Percentiles rank a stretch among this genome's conserved stretches.
Conservation (phyloP, 768 basidiomycete species). For the Lentinula raphanica region DNA sequence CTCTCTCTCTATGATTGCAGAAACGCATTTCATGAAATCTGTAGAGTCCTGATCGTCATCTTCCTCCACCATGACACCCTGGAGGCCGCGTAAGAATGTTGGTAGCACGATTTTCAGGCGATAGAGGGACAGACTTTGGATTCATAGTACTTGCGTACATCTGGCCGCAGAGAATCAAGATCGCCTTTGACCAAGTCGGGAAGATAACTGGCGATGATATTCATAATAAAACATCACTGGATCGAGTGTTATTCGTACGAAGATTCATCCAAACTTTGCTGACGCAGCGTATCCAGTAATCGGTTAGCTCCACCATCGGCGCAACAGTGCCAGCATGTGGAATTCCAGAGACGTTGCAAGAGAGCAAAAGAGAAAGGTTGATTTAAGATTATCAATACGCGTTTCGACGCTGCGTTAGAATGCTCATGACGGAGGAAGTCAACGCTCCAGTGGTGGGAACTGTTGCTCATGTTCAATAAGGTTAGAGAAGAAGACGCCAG, state of each 20-base stretch:
- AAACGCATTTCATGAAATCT: conserved; percentile 91
- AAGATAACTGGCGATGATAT: conserved; percentile 43
- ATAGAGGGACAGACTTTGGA: conserved; percentile 41
- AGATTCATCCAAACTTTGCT: background rate
- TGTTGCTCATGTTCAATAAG: background rate
- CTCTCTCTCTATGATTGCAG: conserved; percentile 57
- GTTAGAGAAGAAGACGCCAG: background rate
- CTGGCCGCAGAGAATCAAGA: conserved; percentile 77
- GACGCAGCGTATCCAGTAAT: conserved; percentile 51
- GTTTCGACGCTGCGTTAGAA: conserved; percentile 13
- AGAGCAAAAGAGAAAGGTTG: conserved; percentile 72
- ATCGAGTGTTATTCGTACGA: background rate
- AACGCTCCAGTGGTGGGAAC: conserved; percentile 28
- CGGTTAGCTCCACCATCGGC: conserved; percentile 90
- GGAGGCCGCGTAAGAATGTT: background rate
- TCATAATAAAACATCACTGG: background rate
- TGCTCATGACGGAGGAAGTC: conserved; percentile 29
- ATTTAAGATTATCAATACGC: conserved; percentile 83
- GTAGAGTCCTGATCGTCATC: conserved; percentile 83
- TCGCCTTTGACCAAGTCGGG: conserved; percentile 94
- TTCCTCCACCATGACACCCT: conserved; percentile 65
- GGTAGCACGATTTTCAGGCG: background rate
- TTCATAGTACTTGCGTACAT: conserved; percentile 68
- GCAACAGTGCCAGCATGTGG: conserved; percentile 53
- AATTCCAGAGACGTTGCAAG: conserved; percentile 55